A percentile compares a stretch with the other conserved stretches of the same genome.
These are phyloP conservation scores for Trypanosoma boissoni DNA, from an alignment of 208 protist genomes.

Conservation along the genomic window DNA sequence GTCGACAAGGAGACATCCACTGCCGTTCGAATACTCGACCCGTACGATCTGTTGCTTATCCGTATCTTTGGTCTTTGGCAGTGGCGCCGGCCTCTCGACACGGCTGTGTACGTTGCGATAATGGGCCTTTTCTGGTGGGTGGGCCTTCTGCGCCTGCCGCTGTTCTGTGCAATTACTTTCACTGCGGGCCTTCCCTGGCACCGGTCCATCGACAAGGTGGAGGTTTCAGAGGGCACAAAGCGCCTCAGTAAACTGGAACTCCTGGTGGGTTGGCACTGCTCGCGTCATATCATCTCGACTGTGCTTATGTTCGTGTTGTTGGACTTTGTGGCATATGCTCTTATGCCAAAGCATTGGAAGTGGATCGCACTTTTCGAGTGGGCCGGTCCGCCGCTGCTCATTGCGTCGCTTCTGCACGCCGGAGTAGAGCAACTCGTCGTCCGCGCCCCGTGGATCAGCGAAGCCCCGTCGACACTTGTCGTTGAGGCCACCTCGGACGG, in stretches of 20 bases:
- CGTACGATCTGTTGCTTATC: slow-evolving; percentile 18
- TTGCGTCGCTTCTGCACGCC: slow-evolving; percentile 12
- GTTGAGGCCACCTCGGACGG: neutral
- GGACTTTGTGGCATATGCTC: neutral
- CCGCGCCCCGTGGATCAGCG: neutral
- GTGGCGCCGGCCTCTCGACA: slow-evolving; percentile 13
- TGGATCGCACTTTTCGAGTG: neutral
- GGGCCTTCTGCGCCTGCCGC: slow-evolving; percentile 1
- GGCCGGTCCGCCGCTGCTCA: neutral
- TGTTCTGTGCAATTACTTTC: slow-evolving; percentile 14
- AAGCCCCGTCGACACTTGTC: neutral
- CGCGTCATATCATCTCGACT: slow-evolving; percentile 2
- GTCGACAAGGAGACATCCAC: neutral
- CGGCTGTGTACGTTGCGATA: slow-evolving; percentile 8
- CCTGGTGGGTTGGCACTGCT: slow-evolving; percentile 1
- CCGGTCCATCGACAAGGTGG: neutral
- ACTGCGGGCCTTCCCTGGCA: neutral
- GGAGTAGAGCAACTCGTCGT: neutral
- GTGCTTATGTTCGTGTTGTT: neutral
- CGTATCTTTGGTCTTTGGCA: slow-evolving; percentile 21
- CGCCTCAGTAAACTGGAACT: slow-evolving; percentile 3
- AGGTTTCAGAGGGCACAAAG: neutral
- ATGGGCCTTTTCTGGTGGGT: slow-evolving; percentile 2
- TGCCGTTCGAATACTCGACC: neutral
- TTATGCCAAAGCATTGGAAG: slow-evolving; percentile 2